Evolutionary conservation across 306 rosid species (phyloP), one percentile per base, ranked within the genome.

Genomic region (Inga leiocalycina): DNA sequence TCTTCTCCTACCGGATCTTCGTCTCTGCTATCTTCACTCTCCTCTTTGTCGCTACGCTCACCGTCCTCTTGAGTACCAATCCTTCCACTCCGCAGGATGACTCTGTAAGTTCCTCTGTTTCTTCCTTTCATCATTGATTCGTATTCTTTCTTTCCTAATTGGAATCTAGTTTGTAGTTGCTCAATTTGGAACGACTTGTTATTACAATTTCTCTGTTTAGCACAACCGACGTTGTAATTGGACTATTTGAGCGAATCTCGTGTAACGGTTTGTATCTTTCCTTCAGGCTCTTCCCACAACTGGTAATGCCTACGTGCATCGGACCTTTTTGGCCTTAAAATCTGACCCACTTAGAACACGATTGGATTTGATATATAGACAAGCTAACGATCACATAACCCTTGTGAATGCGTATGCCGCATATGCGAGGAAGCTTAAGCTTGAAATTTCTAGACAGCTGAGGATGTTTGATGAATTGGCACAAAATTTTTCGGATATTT

Each of bases 381-480:
- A 97, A 88, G 98, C 98, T 44, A 97, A 88, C 74, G 99, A 97
- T 90, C 99, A 97, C 76, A 86, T 91, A 64, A 89, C 97, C 30
- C 90, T 97, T 56, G 98, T 97, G 82, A 97, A 97, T 91, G 98
- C 99, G 2, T 97, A 97, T 82, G 97, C 98, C 24, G 93, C 97
- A 4, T 97, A 97, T 82, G 99, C 99, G 14, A 94, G 99, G 91
- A 97, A 92, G 94, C 98, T 97, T 76, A 97, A 97, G 95, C 97
- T 97, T 81, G 99, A 97, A 70, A 97, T 92, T 76, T 91, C 97
- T 81, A 91, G 87, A 87, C 97, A 97, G 19, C 80, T 97, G 93
- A 90, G 80, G 88, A 81, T 89, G 94, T 97, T 97, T 84, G 96
- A 94, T 88, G 99, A 94, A 61, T 82, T 97, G 85, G 97, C 99